phyloP scores from a whole-genome alignment of 257 asterid species.

The Thymus quinquecostatus region DNA sequence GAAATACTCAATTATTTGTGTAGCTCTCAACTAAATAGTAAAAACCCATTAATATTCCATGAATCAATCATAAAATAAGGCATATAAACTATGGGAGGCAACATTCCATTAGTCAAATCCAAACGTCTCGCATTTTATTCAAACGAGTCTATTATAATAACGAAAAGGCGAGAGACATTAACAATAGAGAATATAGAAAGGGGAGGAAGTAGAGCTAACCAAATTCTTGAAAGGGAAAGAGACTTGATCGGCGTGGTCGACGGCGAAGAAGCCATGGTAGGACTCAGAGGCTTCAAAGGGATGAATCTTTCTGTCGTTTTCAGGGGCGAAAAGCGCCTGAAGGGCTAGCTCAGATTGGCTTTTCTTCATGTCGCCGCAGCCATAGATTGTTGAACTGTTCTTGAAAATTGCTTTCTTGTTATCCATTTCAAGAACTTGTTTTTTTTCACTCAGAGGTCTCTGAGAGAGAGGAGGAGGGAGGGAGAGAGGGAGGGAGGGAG shows the following conservation, averaged over 20 bases:
- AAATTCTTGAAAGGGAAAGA: conserved; percentile 31
- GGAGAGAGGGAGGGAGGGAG: conserved; percentile 30
- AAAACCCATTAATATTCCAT: background rate
- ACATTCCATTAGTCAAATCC: background rate
- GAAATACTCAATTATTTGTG: background rate
- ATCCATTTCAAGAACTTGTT: conserved; percentile 32
- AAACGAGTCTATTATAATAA: background rate
- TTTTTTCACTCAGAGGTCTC: conserved; percentile 1
- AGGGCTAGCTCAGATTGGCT: conserved; percentile 63
- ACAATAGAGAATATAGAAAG: background rate
- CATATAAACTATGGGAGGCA: conserved; percentile 3
- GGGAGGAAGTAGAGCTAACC: conserved; percentile 31
- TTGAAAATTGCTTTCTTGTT: conserved; percentile 35
- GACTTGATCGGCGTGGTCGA: conserved; percentile 34
- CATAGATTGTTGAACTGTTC: conserved; percentile 42
- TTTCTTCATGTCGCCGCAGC: conserved; percentile 50
- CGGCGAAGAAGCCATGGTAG: conserved; percentile 32
- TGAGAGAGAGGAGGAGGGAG: conserved; percentile 17
- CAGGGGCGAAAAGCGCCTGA: conserved; percentile 46
- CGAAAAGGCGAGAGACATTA: background rate
- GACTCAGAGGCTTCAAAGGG: conserved; percentile 36
- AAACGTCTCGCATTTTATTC: too few species aligned
- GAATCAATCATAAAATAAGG: background rate
- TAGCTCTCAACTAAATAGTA: background rate
- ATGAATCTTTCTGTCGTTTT: conserved; percentile 35